A percentile compares a stretch with the other conserved stretches of the same genome.
These are phyloP conservation scores for Hyphodiscus hymeniophilus DNA, from an alignment of 495 filamentous ascomycete genomes.

Conservation along the genomic window DNA sequence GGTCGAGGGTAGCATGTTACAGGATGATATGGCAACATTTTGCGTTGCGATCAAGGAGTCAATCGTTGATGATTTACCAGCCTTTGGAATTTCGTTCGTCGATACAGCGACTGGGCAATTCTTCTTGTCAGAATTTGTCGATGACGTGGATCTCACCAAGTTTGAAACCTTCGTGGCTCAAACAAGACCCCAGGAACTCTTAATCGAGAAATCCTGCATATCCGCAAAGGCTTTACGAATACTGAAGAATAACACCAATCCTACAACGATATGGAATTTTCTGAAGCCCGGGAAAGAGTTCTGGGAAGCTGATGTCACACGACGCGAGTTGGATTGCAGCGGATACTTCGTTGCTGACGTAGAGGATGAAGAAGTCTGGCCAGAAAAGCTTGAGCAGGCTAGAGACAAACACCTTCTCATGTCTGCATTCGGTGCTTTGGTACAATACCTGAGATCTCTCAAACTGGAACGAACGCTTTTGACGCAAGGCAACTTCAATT, in stretches of 20 bases:
- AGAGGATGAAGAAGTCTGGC: slow-evolving; percentile 67
- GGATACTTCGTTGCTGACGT: slow-evolving; percentile 68
- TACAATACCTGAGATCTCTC: slow-evolving; percentile 78
- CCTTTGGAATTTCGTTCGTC: slow-evolving; percentile 88
- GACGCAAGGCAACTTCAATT: slow-evolving; percentile 81
- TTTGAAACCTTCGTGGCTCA: slow-evolving; percentile 98
- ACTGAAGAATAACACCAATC: slow-evolving; percentile 88
- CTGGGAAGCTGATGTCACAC: slow-evolving; percentile 74
- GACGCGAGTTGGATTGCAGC: slow-evolving; percentile 72
- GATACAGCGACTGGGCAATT: slow-evolving; percentile 97
- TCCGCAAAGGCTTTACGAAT: slow-evolving; percentile 86
- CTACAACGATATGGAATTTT: slow-evolving; percentile 93
- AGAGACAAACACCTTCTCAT: slow-evolving; percentile 77
- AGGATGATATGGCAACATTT: slow-evolving; percentile 95
- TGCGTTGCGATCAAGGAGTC: slow-evolving; percentile 95
- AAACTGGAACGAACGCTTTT: slow-evolving; percentile 86
- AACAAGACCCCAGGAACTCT: slow-evolving; percentile 77
- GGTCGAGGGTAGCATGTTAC: slow-evolving; percentile 92
- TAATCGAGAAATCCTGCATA: slow-evolving; percentile 81
- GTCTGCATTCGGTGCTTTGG: slow-evolving; percentile 85
- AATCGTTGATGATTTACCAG: slow-evolving; percentile 63
- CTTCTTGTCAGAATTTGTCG: slow-evolving; percentile 80
- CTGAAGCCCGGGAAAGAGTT: slow-evolving; percentile 86
- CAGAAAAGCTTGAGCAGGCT: slow-evolving; percentile 60
- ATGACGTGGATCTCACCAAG: slow-evolving; percentile 91